Evolutionary conservation across 371 early-diverging fungal species (phyloP), one percentile per base, ranked within the genome.

Genomic region (Mucor ambiguus): DNA sequence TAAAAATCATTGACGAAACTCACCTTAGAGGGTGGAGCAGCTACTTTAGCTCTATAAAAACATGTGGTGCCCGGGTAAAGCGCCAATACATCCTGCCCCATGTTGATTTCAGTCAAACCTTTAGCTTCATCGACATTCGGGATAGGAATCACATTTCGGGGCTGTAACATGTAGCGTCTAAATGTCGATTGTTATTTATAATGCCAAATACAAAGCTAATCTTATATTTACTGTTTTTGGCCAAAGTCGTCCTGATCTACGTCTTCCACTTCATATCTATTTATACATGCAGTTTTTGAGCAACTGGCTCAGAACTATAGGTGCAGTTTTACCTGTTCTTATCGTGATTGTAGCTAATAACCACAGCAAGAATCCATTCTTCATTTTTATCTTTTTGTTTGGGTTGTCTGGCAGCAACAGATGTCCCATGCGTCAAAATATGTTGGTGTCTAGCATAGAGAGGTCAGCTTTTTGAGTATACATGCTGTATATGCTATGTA

Each of bases 21-120:
- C 83, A 89, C 89, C 87, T 90, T 90, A 56, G 79, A 83, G 3
- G 94, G 93, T 9, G 92, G 84, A 5, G 77, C 66, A 1, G 89
- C 77, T 0, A 95, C 92, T 6, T 77, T 82, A 0, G 92, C 96
- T 64, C 88, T 85, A 75, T 95, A 96, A 68, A 95, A 96, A 65
- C 92, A 93, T 2, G 93, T 94, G 6, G 93, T 95, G 0, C 85
- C 83, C 4, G 95, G 95, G 73, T 93, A 96, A 29, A 95, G 75
- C 5, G 95, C 95, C 49, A 95, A 74, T 14, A 95, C 93, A 30
- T 86, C 85, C 41, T 87, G 85, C 1, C 87, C 89, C 28, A 79
- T 73, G 11, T 85, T 76, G 64, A 92, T 85, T 70, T 93, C 90
- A 4, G 80, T 70, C 28, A 74, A 56, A 8, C 68, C 60, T 14